Conservation (phyloP, 1,284 basidiomycete species). For the Pseudozyma hubeiensis region DNA sequence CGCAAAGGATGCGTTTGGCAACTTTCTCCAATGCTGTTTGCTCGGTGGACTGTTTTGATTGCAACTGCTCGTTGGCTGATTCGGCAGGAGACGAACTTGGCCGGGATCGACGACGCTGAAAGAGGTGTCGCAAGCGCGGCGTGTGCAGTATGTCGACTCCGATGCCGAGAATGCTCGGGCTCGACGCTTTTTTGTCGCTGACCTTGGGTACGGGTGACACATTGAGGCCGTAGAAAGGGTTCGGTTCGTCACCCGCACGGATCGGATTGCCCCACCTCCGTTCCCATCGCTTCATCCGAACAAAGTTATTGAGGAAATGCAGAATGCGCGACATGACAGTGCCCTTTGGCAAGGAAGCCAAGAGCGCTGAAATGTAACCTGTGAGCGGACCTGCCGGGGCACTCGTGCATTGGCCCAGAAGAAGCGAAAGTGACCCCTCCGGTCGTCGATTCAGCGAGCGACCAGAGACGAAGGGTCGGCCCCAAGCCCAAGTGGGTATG, state of each 20-base stretch:
- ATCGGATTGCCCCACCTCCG: conserved; percentile 66
- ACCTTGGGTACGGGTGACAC: conserved; percentile 20
- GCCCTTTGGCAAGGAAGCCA: conserved; percentile 61
- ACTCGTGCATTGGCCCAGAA: conserved; percentile 67
- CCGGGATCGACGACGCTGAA: conserved; percentile 12
- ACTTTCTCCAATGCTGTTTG: conserved; percentile 33
- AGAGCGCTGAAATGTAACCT: conserved; percentile 63
- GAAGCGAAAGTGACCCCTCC: conserved; percentile 59
- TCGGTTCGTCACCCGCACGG: conserved; percentile 65
- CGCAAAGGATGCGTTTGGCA: conserved; percentile 37
- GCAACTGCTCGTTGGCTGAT: not conserved
- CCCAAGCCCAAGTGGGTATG: conserved; percentile 68
- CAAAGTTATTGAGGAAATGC: conserved; percentile 60
- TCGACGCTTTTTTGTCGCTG: not conserved
- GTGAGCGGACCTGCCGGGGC: conserved; percentile 67
- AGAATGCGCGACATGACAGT: conserved; percentile 57
- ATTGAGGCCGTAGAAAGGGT: conserved; percentile 63
- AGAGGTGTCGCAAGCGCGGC: conserved; percentile 48
- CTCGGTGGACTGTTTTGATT: not conserved
- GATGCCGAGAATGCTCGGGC: conserved; percentile 53
- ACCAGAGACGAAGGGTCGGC: conserved; percentile 62
- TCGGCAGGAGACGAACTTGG: not conserved
- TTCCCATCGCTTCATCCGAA: conserved; percentile 62
- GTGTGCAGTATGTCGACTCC: conserved; percentile 61
- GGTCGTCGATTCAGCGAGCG: conserved; percentile 52